A percentile compares a stretch with the other conserved stretches of the same genome.
phyloP scores from a whole-genome alignment of 495 filamentous ascomycete genomes.

The Xylaria grammica region DNA sequence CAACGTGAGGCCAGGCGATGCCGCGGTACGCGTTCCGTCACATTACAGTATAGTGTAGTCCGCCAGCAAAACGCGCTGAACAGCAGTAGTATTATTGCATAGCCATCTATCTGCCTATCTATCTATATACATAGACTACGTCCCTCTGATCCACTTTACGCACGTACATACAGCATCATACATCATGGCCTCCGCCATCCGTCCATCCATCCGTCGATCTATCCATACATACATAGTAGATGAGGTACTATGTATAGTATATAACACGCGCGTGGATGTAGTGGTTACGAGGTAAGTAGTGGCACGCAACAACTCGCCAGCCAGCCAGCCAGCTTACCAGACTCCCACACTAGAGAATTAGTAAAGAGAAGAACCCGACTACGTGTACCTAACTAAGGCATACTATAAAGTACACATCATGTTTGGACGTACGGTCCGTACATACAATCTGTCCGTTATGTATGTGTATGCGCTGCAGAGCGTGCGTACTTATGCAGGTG shows the following conservation, averaged over 20 bases:
- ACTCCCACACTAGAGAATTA: not conserved
- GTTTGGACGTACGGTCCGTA: not conserved
- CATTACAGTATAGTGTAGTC: not conserved
- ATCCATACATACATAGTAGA: not conserved
- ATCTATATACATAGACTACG: not conserved
- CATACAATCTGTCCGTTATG: not conserved
- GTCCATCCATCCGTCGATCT: not conserved
- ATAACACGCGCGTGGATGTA: not conserved
- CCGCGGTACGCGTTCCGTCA: slow-evolving; percentile 13
- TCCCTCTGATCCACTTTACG: slow-evolving; percentile 2
- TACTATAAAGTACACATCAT: not conserved
- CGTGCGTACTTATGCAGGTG: slow-evolving; percentile 8
- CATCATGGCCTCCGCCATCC: not conserved
- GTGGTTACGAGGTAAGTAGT: not conserved
- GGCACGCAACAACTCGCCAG: too few species aligned
- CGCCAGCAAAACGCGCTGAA: slow-evolving; percentile 2
- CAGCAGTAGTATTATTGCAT: too few species aligned
- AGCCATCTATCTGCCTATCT: not conserved
- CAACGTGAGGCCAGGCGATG: not conserved
- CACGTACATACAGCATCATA: slow-evolving; percentile 2
- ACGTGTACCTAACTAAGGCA: not conserved
- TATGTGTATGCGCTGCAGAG: not conserved
- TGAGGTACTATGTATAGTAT: not conserved
- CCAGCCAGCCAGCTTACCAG: too few species aligned
- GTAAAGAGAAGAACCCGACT: not conserved